These are phyloP conservation scores for Leishmania mexicana DNA, from an alignment of 208 protist genomes.

Conservation along the genomic window DNA sequence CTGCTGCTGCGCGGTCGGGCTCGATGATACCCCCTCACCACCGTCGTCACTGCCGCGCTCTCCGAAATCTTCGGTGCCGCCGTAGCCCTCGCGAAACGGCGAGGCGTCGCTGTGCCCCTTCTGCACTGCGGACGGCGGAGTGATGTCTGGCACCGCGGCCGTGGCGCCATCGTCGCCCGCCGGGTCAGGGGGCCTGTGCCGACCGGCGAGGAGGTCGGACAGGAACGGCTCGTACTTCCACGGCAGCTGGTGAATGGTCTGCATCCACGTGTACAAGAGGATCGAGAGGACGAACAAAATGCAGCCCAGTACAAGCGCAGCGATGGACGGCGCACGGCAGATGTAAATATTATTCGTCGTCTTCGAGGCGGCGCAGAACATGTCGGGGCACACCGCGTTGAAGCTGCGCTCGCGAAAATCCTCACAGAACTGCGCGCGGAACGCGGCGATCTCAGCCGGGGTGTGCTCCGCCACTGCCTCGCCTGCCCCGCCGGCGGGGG, in stretches of 20 bases:
- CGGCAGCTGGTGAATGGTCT: slow-evolving; percentile 49
- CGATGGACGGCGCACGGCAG: slow-evolving; percentile 42
- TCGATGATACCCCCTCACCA: neutral
- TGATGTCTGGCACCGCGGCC: neutral
- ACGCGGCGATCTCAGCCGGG: slow-evolving; percentile 20
- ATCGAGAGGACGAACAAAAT: slow-evolving; percentile 39
- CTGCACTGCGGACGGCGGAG: neutral
- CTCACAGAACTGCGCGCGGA: slow-evolving; percentile 28
- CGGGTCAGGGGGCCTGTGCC: neutral
- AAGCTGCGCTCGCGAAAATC: slow-evolving; percentile 44
- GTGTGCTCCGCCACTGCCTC: slow-evolving; percentile 4
- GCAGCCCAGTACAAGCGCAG: slow-evolving; percentile 38
- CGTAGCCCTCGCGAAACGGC: neutral
- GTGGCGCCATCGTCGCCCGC: neutral
- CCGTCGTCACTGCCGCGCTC: neutral
- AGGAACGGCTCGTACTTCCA: slow-evolving; percentile 64
- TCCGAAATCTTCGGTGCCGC: neutral
- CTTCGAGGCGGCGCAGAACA: slow-evolving; percentile 44
- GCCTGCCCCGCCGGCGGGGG: neutral
- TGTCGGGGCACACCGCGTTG: slow-evolving; percentile 54
- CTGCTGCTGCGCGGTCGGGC: neutral
- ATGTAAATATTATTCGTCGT: slow-evolving; percentile 77
- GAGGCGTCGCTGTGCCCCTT: neutral
- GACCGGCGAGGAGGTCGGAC: slow-evolving; percentile 31
- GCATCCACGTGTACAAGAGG: slow-evolving; percentile 46